phyloP scores from a whole-genome alignment of 140 eudicot species.

The Erigeron philadelphicus region DNA sequence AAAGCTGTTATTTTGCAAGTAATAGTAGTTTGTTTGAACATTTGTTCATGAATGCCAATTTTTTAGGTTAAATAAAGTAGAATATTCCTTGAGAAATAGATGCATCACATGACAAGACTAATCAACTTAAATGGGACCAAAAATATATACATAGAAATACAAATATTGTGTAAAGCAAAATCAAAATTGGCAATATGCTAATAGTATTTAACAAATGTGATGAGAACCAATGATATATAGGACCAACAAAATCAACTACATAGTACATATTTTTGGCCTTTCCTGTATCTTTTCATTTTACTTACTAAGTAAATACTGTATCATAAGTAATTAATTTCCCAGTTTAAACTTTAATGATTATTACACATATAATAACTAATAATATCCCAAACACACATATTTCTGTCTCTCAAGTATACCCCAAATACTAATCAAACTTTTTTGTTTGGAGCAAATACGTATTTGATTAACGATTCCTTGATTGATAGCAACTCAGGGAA shows the following conservation, averaged over 20 bases:
- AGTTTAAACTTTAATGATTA: not conserved
- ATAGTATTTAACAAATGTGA: conserved; percentile 12
- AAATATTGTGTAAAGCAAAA: conserved; percentile 1
- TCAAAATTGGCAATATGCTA: conserved; percentile 22
- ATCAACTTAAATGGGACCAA: not conserved
- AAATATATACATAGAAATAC: not conserved
- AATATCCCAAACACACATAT: not conserved
- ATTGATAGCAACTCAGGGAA: conserved; percentile 75
- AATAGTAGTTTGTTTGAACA: too few species aligned
- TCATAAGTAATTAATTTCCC: conserved; percentile 4
- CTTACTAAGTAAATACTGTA: not conserved
- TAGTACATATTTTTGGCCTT: not conserved
- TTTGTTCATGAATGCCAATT: not conserved
- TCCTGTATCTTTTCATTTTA: conserved; percentile 14
- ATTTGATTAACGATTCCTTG: conserved; percentile 76
- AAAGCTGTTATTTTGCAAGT: too few species aligned
- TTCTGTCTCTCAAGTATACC: too few species aligned
- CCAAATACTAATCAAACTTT: conserved; percentile 9
- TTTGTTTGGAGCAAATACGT: conserved; percentile 70
- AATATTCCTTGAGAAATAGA: not conserved
- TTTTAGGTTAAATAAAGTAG: not conserved
- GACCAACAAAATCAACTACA: conserved; percentile 14
- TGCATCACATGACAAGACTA: not conserved
- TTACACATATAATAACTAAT: not conserved
- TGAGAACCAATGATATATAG: conserved; percentile 3